A percentile compares a stretch with the other conserved stretches of the same genome.
phyloP scores from a whole-genome alignment of 768 basidiomycete genomes.

The Pleurotus tuoliensis region DNA sequence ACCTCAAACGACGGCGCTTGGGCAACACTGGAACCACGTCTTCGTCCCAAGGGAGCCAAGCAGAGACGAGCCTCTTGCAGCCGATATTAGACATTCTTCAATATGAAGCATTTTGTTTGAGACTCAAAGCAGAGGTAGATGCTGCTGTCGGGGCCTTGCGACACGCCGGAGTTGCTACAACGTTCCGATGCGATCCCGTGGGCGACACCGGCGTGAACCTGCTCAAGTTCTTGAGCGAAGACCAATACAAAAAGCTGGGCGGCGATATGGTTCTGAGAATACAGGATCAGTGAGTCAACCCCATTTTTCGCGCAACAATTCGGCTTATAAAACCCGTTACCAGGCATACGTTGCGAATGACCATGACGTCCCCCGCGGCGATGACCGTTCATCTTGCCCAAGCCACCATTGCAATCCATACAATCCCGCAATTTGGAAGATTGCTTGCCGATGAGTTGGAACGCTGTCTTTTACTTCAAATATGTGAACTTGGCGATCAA shows the following conservation, averaged over 20 bases:
- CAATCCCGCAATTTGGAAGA: constrained; percentile 72
- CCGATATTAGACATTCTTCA: constrained; percentile 78
- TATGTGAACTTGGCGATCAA: constrained; percentile 63
- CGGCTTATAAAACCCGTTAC: background rate
- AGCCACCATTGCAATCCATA: constrained; percentile 69
- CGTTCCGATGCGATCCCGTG: constrained; percentile 56
- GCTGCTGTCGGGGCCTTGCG: constrained; percentile 46
- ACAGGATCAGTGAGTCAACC: constrained; percentile 49
- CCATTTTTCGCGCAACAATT: background rate
- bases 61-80: constrained; percentile 54
- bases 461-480: constrained; percentile 59
- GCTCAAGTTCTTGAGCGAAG: constrained; percentile 43
- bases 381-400: constrained; percentile 78
- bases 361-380: constrained; percentile 70
- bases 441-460: constrained; percentile 78
- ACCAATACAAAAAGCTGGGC: constrained; percentile 41
- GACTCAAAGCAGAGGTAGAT: constrained; percentile 55
- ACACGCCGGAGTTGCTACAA: constrained; percentile 50
- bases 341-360: constrained; percentile 74
- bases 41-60: constrained; percentile 13
- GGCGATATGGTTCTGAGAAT: constrained; percentile 75
- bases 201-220: constrained; percentile 65
- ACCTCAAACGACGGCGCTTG: constrained; percentile 39
- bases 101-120: constrained; percentile 69
- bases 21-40: constrained; percentile 20